phyloP scores from a whole-genome alignment of 1,284 basidiomycete species.

The Dichomitus squalens region DNA sequence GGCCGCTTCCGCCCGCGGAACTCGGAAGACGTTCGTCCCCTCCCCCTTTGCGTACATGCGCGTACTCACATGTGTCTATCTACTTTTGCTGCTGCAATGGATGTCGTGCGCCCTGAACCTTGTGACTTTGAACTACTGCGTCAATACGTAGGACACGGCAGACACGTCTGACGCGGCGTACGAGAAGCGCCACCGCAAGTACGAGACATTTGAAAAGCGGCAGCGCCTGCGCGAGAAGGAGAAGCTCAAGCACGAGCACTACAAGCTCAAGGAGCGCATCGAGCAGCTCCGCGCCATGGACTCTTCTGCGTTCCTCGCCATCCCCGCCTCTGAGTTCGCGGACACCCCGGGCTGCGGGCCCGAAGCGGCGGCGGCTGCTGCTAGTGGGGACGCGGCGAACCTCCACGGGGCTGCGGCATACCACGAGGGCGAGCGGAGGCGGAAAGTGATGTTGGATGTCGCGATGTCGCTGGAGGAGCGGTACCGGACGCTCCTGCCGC shows the following conservation, averaged over 20 bases:
- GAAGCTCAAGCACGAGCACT: slow-evolving; percentile 87
- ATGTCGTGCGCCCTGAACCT: background rate
- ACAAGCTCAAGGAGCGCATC: slow-evolving; percentile 87
- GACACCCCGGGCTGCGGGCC: slow-evolving; percentile 9
- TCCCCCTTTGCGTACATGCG: slow-evolving; percentile 14
- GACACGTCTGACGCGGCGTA: slow-evolving; percentile 89
- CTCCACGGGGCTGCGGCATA: slow-evolving; percentile 43
- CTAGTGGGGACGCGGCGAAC: slow-evolving; percentile 34
- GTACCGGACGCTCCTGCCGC: slow-evolving; percentile 70
- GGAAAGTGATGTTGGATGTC: slow-evolving; percentile 69
- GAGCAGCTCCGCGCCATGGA: slow-evolving; percentile 83
- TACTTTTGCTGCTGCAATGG: slow-evolving; percentile 9
- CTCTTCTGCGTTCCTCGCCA: slow-evolving; percentile 60
- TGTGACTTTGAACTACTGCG: background rate
- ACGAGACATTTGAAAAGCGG: slow-evolving; percentile 85
- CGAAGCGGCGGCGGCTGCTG: slow-evolving; percentile 23
- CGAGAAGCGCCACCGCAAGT: slow-evolving; percentile 82
- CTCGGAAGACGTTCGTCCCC: slow-evolving; percentile 64
- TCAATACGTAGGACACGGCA: slow-evolving; percentile 47
- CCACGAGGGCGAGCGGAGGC: slow-evolving; percentile 69
- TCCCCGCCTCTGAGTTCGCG: slow-evolving; percentile 57
- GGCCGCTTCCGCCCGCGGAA: slow-evolving; percentile 67
- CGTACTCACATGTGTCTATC: slow-evolving; percentile 18
- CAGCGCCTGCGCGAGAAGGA: slow-evolving; percentile 87
- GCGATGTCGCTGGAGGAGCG: slow-evolving; percentile 68